Evolutionary conservation across 2,329 filamentous ascomycete genomes (phyloP), one percentile per base, ranked within the genome.

Genomic region (Nothomitra cinnamomea): DNA sequence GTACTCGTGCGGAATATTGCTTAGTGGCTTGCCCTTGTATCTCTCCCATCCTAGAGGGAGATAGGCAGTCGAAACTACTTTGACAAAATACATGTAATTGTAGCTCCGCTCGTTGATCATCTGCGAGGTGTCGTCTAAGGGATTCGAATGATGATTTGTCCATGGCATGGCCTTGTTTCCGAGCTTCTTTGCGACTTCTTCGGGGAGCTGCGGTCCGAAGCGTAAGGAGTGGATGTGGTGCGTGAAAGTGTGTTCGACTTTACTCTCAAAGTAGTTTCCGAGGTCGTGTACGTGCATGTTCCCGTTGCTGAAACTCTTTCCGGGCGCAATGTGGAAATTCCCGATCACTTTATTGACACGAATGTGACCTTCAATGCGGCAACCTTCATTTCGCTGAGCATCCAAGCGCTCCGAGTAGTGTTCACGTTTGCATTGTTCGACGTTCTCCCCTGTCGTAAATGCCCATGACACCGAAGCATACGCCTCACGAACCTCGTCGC

Each of bases 71-170:
- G 86, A 87, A 32, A 98, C 92, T 55, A 98, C 92, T 75, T 98
- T 98, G 69, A 98, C 77, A 69, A 98, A 98, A 74, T 98, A 98
- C 87, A 96, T 95, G 69, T 83, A 98, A 73, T 95, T 98, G 75
- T 77, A 95, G 58, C 85, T 85, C 60, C 87, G 79, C 63, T 95
- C 88, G 36, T 77, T 72, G 1, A 87, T 94, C 52, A 75, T 70
- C 72, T 96, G 88, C 58, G 77, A 72, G 2, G 83, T 85, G 53
- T 77, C 75, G 63, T 98, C 94, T 3, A 98, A 79, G 3, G 92
- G 92, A 68, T 96, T 95, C 60, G 87, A 69, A 67, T 96, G 88
- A 69, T 95, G 86, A 68, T 87, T 89, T 10, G 85, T 87, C 87
- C 87, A 95, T 56, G 72, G 76, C 64, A 70, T 72, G 8, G 68